A percentile compares a stretch with the other conserved stretches of the same genome.
Conservation (phyloP, 2,329 filamentous ascomycete genomes). For the Penicillium digitatum region DNA sequence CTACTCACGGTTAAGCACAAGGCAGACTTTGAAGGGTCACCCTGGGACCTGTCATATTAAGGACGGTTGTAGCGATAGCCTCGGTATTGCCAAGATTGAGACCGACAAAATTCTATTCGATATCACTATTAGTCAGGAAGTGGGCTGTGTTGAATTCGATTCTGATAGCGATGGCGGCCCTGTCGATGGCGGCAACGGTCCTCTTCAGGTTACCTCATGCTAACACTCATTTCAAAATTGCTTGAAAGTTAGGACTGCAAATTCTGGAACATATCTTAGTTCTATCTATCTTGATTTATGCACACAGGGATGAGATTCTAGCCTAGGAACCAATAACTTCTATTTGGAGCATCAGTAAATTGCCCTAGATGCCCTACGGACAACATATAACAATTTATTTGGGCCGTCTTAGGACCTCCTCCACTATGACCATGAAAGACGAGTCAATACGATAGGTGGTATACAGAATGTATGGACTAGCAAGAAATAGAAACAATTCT, state of each 20-base stretch:
- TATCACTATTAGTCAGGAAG: constrained; percentile 14
- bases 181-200: constrained; percentile 15
- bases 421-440: background rate
- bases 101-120: constrained; percentile 13
- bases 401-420: background rate
- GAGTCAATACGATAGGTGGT: background rate
- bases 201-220: constrained; percentile 13
- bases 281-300: too few relatives aligned
- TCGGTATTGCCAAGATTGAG: constrained; percentile 11
- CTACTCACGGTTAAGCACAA: constrained; percentile 14
- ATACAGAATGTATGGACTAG: background rate
- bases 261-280: background rate
- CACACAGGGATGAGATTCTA: too few relatives aligned
- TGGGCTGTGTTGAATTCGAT: constrained; percentile 16
- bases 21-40: constrained; percentile 13
- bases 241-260: background rate
- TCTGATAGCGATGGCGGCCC: constrained; percentile 14
- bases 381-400: background rate
- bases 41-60: constrained; percentile 14
- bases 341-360: background rate
- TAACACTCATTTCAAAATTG: background rate
- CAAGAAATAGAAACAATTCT: background rate
- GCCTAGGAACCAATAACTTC: too few relatives aligned
- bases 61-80: constrained; percentile 11
- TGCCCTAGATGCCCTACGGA: background rate